Base-by-base conservation (phyloP, 2,329 filamentous ascomycete species). In the Fusarium proliferatum region DNA sequence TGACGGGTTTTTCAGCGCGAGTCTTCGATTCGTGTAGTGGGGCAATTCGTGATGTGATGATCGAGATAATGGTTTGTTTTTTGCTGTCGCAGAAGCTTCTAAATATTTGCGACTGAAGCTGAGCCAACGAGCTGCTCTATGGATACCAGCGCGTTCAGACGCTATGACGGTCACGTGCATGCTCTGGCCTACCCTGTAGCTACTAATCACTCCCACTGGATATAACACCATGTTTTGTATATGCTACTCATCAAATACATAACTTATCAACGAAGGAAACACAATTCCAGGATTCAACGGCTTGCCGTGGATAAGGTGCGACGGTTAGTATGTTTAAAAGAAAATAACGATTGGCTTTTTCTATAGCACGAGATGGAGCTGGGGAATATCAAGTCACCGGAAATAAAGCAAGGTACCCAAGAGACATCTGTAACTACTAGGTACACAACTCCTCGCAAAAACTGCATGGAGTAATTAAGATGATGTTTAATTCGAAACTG, bases 41-140 rank as follows among this genome's bases (percentile, higher is more conserved):
- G 28, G 41, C 55, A 42, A 26, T 45, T 71, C 48, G 70, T 65
- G 36, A 46, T 53, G 43, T 53, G 48, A 52, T 63, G 55, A 62
- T 57, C 64, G 38, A 56, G 57, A 69, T 56, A 52, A 62, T 57
- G 57, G 45, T 63, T 56, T 57, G 45, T 21, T 64, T 52, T 67
- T 79, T 75, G 67, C 48, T 55, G 63, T 72, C 64, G 74, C 67
- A 65, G 67, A 60, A 73, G 74, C 63, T 76, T 72, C 73, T 67
- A 81, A 81, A 82, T 74, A 78, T 82, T 82, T 81, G 78, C 81
- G 79, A 80, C 75, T 61, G 65, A 67, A 77, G 79, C 76, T 73
- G 64, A 76, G 75, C 73, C 74, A 74, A 77, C 69, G 72, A 67
- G 67, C 69, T 68, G 64, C 70, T 67, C 69, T 65, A 67, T 36